phyloP scores from a whole-genome alignment of 495 filamentous ascomycete species.

The Neurospora hispaniola region DNA sequence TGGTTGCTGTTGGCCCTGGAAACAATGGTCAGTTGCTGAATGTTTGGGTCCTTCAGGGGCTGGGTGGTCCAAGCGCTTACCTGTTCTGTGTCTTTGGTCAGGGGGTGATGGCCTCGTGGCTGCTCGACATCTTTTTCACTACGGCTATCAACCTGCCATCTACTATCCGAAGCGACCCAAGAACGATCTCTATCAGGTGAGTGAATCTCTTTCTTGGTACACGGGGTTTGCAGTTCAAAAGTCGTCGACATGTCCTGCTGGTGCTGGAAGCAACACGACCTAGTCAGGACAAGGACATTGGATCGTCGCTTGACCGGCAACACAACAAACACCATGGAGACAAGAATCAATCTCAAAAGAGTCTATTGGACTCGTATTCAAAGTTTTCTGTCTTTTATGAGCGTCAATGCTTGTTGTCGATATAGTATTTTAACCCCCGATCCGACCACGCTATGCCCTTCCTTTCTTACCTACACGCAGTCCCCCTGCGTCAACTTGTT shows the following conservation, averaged over 20 bases:
- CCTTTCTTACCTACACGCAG: not conserved
- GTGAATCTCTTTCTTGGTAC: conserved; percentile 4
- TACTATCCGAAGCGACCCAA: conserved; percentile 90
- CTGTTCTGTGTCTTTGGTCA: conserved; percentile 10
- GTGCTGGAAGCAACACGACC: too few relatives aligned
- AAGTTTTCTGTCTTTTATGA: not conserved
- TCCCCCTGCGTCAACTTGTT: not conserved
- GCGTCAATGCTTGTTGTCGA: not conserved
- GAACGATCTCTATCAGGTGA: conserved; percentile 78
- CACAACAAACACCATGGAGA: not conserved
- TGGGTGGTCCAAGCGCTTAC: conserved; percentile 18
- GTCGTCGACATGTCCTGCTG: not conserved
- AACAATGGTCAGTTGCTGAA: conserved; percentile 64
- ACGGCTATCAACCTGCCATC: conserved; percentile 78
- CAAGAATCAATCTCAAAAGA: not conserved
- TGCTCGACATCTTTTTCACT: conserved; percentile 87
- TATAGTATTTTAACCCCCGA: not conserved
- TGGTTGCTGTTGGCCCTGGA: conserved; percentile 87
- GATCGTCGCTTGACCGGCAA: not conserved
- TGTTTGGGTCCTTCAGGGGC: conserved; percentile 6
- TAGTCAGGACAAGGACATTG: not conserved
- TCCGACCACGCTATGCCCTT: not conserved
- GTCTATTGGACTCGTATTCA: not conserved
- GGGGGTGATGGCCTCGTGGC: conserved; percentile 94
- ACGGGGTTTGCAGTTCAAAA: not conserved